A percentile compares a stretch with the other conserved stretches of the same genome.
These are phyloP conservation scores for Porphyrellus cyaneotinctus DNA, from an alignment of 768 basidiomycete genomes.

Conservation along the genomic window DNA sequence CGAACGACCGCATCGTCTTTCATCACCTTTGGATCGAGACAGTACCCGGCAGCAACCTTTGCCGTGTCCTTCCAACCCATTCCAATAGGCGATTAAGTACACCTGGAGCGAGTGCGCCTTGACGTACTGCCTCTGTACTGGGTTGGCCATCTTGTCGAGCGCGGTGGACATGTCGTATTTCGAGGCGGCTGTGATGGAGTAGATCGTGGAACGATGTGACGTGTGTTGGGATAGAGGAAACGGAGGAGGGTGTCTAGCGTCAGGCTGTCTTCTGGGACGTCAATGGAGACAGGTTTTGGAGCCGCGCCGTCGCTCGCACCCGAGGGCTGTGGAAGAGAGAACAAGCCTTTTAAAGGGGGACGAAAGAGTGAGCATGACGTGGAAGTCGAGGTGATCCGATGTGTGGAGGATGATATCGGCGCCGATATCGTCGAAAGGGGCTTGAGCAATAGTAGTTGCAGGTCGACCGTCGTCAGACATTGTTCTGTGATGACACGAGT, in stretches of 20 bases:
- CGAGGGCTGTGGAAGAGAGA: constrained; percentile 2
- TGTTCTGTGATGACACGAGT: neutral
- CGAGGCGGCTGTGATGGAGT: neutral
- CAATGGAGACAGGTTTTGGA: neutral
- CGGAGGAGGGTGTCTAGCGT: constrained; percentile 8
- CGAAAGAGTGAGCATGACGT: constrained; percentile 1
- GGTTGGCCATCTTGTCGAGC: neutral
- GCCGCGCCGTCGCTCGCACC: neutral
- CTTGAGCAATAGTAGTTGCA: neutral
- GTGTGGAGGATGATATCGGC: constrained; percentile 4
- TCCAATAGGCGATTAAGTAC: neutral
- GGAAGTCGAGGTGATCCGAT: constrained; percentile 3
- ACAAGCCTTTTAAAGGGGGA: constrained; percentile 4
- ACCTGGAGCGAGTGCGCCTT: neutral
- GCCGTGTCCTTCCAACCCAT: neutral
- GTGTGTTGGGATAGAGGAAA: constrained; percentile 4
- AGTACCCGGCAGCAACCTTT: neutral
- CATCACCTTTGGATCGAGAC: neutral
- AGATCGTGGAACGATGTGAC: neutral
- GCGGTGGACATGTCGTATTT: neutral
- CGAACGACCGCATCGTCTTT: neutral
- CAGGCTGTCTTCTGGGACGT: neutral
- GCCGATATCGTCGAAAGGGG: neutral
- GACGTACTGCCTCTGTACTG: neutral
- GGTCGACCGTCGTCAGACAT: neutral